Conservation (phyloP, 495 filamentous ascomycete species). For the Lasiosphaeria ovina region DNA sequence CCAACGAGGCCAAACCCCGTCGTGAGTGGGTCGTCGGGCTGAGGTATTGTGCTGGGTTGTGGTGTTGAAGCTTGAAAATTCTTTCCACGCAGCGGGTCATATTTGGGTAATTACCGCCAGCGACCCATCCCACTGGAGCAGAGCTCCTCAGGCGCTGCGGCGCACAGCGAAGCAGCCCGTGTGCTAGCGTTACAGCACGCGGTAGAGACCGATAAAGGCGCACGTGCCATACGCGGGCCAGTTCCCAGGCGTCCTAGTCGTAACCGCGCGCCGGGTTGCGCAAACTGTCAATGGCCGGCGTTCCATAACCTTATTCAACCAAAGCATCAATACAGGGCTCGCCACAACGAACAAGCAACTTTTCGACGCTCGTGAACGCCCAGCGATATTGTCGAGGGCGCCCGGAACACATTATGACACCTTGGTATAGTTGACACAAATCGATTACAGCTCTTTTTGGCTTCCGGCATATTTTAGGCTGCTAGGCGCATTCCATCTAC, state of each 20-base stretch:
- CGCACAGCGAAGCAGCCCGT: too few relatives aligned
- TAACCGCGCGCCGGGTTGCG: background rate
- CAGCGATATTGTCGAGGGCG: too few relatives aligned
- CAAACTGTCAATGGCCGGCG: background rate
- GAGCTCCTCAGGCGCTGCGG: too few relatives aligned
- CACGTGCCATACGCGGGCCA: background rate
- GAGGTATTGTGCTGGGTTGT: background rate
- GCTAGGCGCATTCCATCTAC: background rate
- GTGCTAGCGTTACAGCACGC: too few relatives aligned
- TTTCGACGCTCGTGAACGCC: too few relatives aligned
- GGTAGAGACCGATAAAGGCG: background rate
- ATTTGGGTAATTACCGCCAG: background rate
- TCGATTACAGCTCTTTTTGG: too few relatives aligned
- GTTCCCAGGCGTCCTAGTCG: background rate
- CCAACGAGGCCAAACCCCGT: background rate
- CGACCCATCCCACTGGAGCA: background rate
- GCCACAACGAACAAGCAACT: too few relatives aligned
- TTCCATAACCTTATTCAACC: background rate
- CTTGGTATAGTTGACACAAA: background rate
- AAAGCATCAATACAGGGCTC: too few relatives aligned
- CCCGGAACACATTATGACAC: slow-evolving; percentile 3
- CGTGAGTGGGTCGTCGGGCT: background rate
- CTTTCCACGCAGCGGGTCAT: background rate
- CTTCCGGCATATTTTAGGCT: too few relatives aligned
- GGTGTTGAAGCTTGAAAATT: slow-evolving; percentile 3